A percentile compares a stretch with the other conserved stretches of the same genome.
These are phyloP conservation scores for Sporothrix phasma DNA, from an alignment of 2,329 filamentous ascomycete genomes.

Conservation along the genomic window DNA sequence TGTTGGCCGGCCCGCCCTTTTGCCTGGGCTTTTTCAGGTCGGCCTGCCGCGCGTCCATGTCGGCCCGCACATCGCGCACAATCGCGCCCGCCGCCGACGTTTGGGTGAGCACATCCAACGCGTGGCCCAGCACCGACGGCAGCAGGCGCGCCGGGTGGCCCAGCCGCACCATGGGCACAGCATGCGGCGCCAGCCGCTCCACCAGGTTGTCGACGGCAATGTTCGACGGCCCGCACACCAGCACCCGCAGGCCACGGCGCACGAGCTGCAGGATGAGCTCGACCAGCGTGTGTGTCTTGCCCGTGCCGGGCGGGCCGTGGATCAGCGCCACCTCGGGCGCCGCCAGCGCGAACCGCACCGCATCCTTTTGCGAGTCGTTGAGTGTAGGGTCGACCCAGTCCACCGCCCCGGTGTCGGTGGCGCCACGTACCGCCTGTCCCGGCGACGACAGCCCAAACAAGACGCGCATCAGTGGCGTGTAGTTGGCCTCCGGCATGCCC, in stretches of 20 bases:
- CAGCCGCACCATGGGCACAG: conserved; percentile 76
- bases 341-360: conserved; percentile 71
- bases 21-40: conserved; percentile 66
- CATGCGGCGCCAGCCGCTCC: conserved; percentile 75
- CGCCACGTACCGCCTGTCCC: conserved; percentile 20
- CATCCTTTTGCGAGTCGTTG: conserved; percentile 58
- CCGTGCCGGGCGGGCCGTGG: conserved; percentile 91
- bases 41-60: conserved; percentile 87
- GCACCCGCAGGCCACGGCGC: conserved; percentile 58
- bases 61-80: conserved; percentile 77
- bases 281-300: conserved; percentile 93
- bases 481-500: conserved; percentile 47
- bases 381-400: conserved; percentile 50
- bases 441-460: conserved; percentile 51
- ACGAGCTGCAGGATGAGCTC: conserved; percentile 90
- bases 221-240: conserved; percentile 96
- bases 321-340: conserved; percentile 78
- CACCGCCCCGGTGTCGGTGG: conserved; percentile 24
- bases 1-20: conserved; percentile 35
- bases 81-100: conserved; percentile 85
- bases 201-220: conserved; percentile 98
- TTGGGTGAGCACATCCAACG: conserved; percentile 79
- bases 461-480: conserved; percentile 51
- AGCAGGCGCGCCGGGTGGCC: conserved; percentile 88
- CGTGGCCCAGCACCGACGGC: conserved; percentile 79